These are phyloP conservation scores for Moesziomyces parantarcticus DNA, from an alignment of 1,284 basidiomycete species.

Conservation along the genomic window DNA sequence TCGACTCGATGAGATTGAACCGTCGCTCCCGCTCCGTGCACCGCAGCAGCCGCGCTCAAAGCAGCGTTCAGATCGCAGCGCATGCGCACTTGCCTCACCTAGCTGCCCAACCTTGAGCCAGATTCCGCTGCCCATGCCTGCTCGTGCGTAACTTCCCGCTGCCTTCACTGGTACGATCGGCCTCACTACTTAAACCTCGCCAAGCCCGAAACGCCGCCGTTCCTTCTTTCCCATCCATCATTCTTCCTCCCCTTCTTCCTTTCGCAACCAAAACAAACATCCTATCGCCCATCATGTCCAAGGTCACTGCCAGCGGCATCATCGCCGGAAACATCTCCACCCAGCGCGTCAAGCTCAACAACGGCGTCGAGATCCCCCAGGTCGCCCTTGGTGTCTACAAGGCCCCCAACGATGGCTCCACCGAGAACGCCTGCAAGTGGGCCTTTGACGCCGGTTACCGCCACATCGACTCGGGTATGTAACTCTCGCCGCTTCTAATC, in stretches of 20 bases:
- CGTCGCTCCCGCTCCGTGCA: no score
- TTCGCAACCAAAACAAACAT: conserved; percentile 5
- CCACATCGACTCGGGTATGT: conserved; percentile 65
- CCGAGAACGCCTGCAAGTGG: conserved; percentile 66
- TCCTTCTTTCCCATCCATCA: conserved; percentile 22
- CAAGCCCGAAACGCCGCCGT: conserved; percentile 9
- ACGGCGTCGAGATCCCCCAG: conserved; percentile 62
- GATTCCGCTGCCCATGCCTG: conserved; percentile 1
- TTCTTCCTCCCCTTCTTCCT: conserved; percentile 3
- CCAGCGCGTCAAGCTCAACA: conserved; percentile 64
- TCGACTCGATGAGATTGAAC: no score
- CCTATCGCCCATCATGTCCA: conserved; percentile 38
- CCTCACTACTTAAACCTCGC: conserved; percentile 36
- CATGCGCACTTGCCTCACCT: no score
- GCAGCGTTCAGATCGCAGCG: no score
- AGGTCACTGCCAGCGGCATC: conserved; percentile 45
- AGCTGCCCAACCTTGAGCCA: no score
- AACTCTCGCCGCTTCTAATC: not conserved
- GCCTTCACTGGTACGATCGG: conserved; percentile 2
- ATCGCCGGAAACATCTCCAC: conserved; percentile 57
- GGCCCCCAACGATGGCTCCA: conserved; percentile 66
- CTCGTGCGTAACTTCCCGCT: conserved; percentile 1
- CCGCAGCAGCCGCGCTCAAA: no score
- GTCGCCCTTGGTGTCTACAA: conserved; percentile 67
- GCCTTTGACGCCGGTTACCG: conserved; percentile 66